A percentile compares a stretch with the other conserved stretches of the same genome.
phyloP scores from a whole-genome alignment of 2,329 filamentous ascomycete species.

The Colletotrichum euphorbiae region DNA sequence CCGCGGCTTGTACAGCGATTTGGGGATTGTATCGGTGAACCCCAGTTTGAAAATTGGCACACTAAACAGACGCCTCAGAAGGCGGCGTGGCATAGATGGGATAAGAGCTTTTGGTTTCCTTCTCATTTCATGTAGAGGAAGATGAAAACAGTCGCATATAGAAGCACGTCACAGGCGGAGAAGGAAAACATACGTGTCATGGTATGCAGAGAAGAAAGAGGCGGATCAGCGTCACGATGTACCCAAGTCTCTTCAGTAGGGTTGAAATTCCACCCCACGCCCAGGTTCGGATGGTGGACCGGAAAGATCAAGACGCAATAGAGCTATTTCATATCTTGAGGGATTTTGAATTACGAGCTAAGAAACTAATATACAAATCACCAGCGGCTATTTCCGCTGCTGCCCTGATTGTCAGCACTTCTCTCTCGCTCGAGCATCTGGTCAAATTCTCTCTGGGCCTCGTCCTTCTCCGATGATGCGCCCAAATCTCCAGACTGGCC shows the following conservation, averaged over 20 bases:
- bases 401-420: slow-evolving; percentile 15
- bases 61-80: slow-evolving; percentile 21
- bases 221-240: too few relatives aligned
- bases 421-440: slow-evolving; percentile 60
- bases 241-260: neutral
- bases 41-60: slow-evolving; percentile 30
- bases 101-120: slow-evolving; percentile 37
- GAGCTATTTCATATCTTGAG: neutral
- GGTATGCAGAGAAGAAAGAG: too few relatives aligned
- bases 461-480: slow-evolving; percentile 50
- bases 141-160: too few relatives aligned
- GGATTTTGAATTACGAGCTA: neutral
- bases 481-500: slow-evolving; percentile 43
- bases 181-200: neutral
- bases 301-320: neutral
- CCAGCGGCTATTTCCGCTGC: slow-evolving; percentile 21
- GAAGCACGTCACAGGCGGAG: too few relatives aligned
- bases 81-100: slow-evolving; percentile 35
- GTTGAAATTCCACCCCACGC: too few relatives aligned
- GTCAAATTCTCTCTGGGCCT: slow-evolving; percentile 65
- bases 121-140: slow-evolving; percentile 20
- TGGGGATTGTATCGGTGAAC: slow-evolving; percentile 23
- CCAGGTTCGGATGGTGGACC: neutral
- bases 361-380: slow-evolving; percentile 9
- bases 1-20: slow-evolving; percentile 38